Evolutionary conservation across 192 early-diverging fungal genomes (phyloP), one percentile per base, ranked within the genome.

Genomic region (Cladochytrium replicatum): DNA sequence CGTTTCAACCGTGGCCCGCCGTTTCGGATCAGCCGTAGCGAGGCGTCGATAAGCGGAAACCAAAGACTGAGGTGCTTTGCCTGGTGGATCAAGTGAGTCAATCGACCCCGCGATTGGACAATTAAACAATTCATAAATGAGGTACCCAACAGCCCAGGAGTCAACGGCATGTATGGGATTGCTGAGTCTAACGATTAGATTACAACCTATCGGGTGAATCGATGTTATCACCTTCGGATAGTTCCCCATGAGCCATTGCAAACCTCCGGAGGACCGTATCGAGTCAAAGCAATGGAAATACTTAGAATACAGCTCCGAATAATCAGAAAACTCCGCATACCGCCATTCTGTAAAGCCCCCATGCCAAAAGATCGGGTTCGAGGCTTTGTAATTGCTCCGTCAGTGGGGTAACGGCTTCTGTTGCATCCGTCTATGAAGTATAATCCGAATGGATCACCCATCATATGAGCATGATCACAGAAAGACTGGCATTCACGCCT

Each of bases 321-420:
- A n/a, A n/a, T n/a, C n/a, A n/a, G n/a, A n/a, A n/a, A n/a, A n/a
- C n/a, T n/a, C n/a, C n/a, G n/a, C 79, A 38, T 65, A 88, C 86
- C 0, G 87, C 88, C 6, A 90, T 65, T 60, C 92, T 94, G 54
- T 86, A 95, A 23, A 98, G 64, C 21, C 94, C 94, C 81, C 85
- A 88, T 11, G 75, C 68, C 30, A 79, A 69, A 48, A 93, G 69
- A 49, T 66, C 66, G 3, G 56, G 49, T 32, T n/a, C n/a, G n/a
- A n/a, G n/a, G n/a, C n/a, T n/a, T n/a, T n/a, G n/a, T n/a, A n/a
- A n/a, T n/a, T n/a, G n/a, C n/a, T n/a, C n/a, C n/a, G n/a, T n/a
- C n/a, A n/a, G n/a, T n/a, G n/a, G n/a, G n/a, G n/a, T n/a, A n/a
- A n/a, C n/a, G n/a, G n/a, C n/a, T n/a, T n/a, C n/a, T n/a, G n/a